Evolutionary conservation across 805 yeast genomes (phyloP), one percentile per base, ranked within the genome.

Genomic region (Wickerhamomyces chaumierensis): DNA sequence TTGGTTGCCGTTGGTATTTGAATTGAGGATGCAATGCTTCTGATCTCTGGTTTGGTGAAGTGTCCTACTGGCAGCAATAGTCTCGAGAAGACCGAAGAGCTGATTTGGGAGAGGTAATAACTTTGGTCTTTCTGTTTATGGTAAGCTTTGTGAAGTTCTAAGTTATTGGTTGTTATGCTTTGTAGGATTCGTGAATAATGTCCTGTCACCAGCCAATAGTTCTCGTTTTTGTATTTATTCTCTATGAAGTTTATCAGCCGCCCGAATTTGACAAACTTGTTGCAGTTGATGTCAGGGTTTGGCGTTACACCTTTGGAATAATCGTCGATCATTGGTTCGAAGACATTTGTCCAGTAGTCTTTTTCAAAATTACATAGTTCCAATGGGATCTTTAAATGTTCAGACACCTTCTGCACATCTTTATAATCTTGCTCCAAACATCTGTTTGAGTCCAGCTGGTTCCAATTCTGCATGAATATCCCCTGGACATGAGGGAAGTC

Each of bases 261-360:
- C 2, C 98, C 97, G 62, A 92, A 92, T 56, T 92, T 92, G 47
- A 92, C 81, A 54, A 74, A 72, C 42, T 71, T 69, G 57, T 92
- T 92, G 56, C 98, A 92, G 16, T 79, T 75, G 17, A 88, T 79
- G 55, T 92, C 98, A 1, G 98, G 97, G 49, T 92, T 92, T 0
- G 98, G 98, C 1, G 98, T 92, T 33, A 68, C 49, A 0, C 98
- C 98, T 9, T 45, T 51, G 28, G 66, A 61, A 55, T 88, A 92
- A 51, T 66, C 68, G 3, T 73, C 73, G 18, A 92, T 58, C 96
- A 92, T 90, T 2, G 98, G 97, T 53, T 75, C 80, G 56, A 92
- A 92, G 8, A 92, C 97, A 40, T 81, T 80, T 16, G 67, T 64
- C 98, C 98, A 92, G 58, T 92, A 92, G 39, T 92, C 96, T 45